Base-by-base conservation (phyloP, 2,329 filamentous ascomycete genomes). In the Colletotrichum neosansevieriae region DNA sequence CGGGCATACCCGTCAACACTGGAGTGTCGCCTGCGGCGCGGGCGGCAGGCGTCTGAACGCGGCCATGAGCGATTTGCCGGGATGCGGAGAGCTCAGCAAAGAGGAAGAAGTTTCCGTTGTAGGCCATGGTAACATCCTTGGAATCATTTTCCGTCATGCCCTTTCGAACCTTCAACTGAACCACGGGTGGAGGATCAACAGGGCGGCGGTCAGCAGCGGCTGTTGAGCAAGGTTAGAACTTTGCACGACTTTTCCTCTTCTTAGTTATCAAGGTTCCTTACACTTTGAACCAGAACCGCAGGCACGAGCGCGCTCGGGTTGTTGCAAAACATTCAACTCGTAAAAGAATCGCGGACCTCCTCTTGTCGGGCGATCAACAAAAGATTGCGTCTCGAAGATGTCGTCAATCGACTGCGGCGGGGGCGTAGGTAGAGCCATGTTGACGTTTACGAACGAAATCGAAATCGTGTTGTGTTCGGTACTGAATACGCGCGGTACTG, bases 91-190 rank as follows among this genome's bases (percentile, higher is more conserved):
- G 86, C 6, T 94, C 98, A 58, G 94, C 93, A 75, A 94, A 98
- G 45, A 98, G 90, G 82, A 99, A 98, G 87, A 98, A 98, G 81
- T 97, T 97, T 76, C 94, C 94, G 76, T 97, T 95, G 84, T 98
- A 97, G 67, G 89, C 88, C 75, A 97, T 97, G 2, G 96, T 98
- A 75, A 94, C 88, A 70, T 94, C 92, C 76, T 86, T 85, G 63
- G 87, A 86, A 58, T 84, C 81, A 56, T 88, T 85, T 24, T 89
- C 84, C 29, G 89, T 83, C 38, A 84, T 80, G 40, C 91, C 92
- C 76, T 97, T 92, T 74, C 90, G 94, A 71, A 98, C 92, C 72
- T 91, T 91, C 70, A 99, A 85, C 80, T 97, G 93, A 44, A 98
- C 94, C 63, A 99, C 96, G 0, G 96, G 96, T 2, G 96, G 96